Conservation (phyloP, 768 basidiomycete genomes). For the Lentinula raphanica region DNA sequence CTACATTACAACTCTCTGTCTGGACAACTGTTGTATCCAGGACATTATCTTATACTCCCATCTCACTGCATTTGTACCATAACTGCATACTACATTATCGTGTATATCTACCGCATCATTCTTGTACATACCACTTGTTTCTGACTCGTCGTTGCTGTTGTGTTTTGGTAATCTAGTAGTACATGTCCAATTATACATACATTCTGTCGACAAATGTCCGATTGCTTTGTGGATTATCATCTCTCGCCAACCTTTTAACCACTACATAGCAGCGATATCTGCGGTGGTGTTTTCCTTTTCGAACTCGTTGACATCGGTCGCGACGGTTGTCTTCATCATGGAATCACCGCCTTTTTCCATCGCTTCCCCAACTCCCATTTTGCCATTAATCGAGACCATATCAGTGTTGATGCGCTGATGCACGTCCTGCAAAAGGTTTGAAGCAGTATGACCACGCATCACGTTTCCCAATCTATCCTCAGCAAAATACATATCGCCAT, state of each 20-base stretch:
- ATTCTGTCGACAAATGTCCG: no score
- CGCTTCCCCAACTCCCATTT: background rate
- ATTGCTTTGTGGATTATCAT: no score
- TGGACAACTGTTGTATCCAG: background rate
- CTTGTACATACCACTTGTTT: no score
- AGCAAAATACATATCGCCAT: background rate
- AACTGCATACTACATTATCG: background rate
- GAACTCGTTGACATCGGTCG: background rate
- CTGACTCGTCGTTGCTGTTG: no score
- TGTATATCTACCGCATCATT: background rate
- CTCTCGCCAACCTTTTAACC: no score
- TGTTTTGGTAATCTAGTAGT: no score
- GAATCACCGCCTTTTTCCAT: background rate
- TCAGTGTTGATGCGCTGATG: background rate
- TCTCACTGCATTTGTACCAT: background rate
- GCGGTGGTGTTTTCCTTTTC: background rate
- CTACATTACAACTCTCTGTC: background rate
- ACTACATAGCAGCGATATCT: no score
- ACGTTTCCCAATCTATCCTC: no score
- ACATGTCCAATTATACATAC: no score
- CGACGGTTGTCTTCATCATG: no score
- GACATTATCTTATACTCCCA: background rate
- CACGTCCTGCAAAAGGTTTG: background rate
- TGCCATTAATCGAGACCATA: background rate
- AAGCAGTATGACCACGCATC: background rate